phyloP scores from a whole-genome alignment of 306 rosid genomes.

The Dalbergia cultrata region DNA sequence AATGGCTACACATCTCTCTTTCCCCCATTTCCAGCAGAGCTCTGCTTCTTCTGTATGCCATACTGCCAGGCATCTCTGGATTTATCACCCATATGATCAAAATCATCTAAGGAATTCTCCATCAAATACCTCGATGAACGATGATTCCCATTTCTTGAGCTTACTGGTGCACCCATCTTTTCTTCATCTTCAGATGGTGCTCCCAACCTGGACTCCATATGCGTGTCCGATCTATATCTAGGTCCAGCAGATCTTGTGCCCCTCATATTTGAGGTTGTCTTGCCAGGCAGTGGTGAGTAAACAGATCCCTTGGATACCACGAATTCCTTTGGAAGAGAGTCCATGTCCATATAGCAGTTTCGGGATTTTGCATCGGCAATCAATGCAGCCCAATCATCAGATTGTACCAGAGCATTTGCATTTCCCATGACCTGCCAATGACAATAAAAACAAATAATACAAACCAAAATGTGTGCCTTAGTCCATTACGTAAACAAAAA shows the following conservation, averaged over 20 bases:
- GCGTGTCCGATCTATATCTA: constrained; percentile 85
- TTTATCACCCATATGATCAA: constrained; percentile 69
- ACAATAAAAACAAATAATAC: constrained; percentile 36
- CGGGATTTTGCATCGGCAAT: constrained; percentile 82
- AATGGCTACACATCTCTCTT: constrained; percentile 71
- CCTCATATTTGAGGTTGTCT: constrained; percentile 70
- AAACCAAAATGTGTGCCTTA: neutral
- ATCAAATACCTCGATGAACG: constrained; percentile 59
- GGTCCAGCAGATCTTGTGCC: constrained; percentile 76
- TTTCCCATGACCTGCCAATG: constrained; percentile 95
- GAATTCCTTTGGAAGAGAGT: constrained; percentile 90
- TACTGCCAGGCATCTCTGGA: constrained; percentile 81
- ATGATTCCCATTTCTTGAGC: constrained; percentile 76
- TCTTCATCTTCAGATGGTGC: constrained; percentile 89
- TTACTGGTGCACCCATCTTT: constrained; percentile 54
- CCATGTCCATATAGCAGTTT: constrained; percentile 90
- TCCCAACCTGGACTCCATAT: constrained; percentile 76
- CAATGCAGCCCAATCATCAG: constrained; percentile 95
- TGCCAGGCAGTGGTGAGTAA: constrained; percentile 69
- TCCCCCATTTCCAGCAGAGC: constrained; percentile 68
- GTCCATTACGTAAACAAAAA: neutral
- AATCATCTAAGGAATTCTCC: constrained; percentile 78
- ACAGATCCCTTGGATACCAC: constrained; percentile 64
- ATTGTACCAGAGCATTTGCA: constrained; percentile 80
- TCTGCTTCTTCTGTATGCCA: constrained; percentile 82